Evolutionary conservation across 805 yeast species (phyloP), one percentile per base, ranked within the genome.

Genomic region (Ogataea philodendri): DNA sequence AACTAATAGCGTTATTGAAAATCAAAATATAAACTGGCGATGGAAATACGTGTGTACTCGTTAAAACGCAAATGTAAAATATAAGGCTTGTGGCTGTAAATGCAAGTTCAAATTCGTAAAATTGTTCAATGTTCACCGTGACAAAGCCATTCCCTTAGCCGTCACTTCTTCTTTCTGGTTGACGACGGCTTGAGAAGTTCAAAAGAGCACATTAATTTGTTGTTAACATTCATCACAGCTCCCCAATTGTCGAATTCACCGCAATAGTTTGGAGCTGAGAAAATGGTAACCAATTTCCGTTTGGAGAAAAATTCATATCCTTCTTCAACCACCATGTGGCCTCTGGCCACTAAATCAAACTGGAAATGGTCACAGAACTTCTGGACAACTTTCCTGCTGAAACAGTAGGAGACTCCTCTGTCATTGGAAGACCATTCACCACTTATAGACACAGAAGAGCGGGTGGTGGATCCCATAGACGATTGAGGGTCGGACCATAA

Each of bases 271-370:
- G 94, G 94, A 4, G 93, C 94, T 42, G 81, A 74, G 51, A 84
- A 84, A 1, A 84, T 78, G 0, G 94, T 84, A 1, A 84, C 93
- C 38, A 84, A 64, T 55, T 78, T 78, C 50, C 86, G 66, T 52
- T 76, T 79, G 42, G 79, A 80, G 57, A 81, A 84, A 55, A 84
- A 84, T 55, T 84, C 93, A 55, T 84, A 84, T 3, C 94, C 94
- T 55, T 84, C 90, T 57, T 84, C 90, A 23, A 84, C 94, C 28
- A 84, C 93, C 94, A 84, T 84, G 56, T 84, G 94, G 6, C 90
- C 94, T 51, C 94, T 66, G 29, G 83, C 85, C 44, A 84, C 76
- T 54, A 84, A 63, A 60, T 84, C 94, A 62, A 84, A 78, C 36
- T 79, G 76, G 57, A 84, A 83, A 23, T 67, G 67, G 32, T 71